Base-by-base conservation (phyloP, 208 protist genomes). In the Trypanosoma platydactyli region DNA sequence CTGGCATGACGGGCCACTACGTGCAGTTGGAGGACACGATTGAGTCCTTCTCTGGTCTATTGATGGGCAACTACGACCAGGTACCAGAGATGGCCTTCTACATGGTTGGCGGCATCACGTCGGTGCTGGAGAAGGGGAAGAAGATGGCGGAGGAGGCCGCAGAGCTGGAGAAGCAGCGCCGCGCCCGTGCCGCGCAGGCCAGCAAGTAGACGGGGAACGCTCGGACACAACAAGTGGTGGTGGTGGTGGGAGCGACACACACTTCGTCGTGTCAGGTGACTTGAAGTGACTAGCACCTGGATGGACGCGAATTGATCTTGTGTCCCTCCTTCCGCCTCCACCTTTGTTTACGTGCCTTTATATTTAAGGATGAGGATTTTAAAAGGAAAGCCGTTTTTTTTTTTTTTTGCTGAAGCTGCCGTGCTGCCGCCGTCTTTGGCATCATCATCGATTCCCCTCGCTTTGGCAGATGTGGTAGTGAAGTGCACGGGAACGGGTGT, bases 51-150 rank as follows among this genome's bases (percentile, higher is more conserved):
- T 95, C 92, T 64, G 91, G 78, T 41, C 83, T 98, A 57, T 67
- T 98, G 24, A 86, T 92, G 59, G 97, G 97, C 63, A 84, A 96
- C 68, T 94, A 95, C 77, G 98, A 99, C 81, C 88, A 99, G 80
- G 70, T 98, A 29, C 97, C 97, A 57, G 97, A 99, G 87, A 71
- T 77, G 69, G 98, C 98, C 38, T 99, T 99, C 86, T 99, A 98
- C 88, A 99, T 99, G 98, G 91, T 98, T 24, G 97, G 98, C 68
- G 77, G 69, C 57, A 98, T 99, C 65, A 90, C 91, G 20, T 94
- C 97, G 45, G 97, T 97, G 60, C 68, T 89, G 11, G 81, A 88
- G 50, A 98, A 98, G 89, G 96, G 94, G 62, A 91, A 92, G 62
- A 76, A 83, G 52, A 83, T 99, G 58, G 88, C 96, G 20, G 85